Conservation (phyloP, 768 basidiomycete species). For the Calocybe cyanea region DNA sequence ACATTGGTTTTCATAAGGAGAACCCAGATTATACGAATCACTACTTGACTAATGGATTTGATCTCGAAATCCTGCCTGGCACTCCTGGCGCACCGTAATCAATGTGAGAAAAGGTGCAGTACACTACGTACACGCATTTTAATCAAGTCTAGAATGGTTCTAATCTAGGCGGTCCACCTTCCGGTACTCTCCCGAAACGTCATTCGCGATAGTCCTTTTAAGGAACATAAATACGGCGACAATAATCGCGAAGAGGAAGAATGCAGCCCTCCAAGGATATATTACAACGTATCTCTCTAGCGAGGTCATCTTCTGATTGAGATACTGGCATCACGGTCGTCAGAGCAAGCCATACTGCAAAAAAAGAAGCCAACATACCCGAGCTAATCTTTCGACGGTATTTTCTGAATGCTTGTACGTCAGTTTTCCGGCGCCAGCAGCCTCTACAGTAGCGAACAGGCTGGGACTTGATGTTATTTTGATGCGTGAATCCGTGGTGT, state of each 20-base stretch:
- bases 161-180: conserved; percentile 29
- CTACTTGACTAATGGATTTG: too few relatives aligned
- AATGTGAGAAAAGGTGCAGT: too few relatives aligned
- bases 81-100: too few relatives aligned
- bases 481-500: conserved; percentile 51
- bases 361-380: conserved; percentile 38
- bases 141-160: too few relatives aligned
- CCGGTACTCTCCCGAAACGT: conserved; percentile 21
- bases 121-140: too few relatives aligned
- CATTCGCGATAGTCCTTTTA: conserved; percentile 19
- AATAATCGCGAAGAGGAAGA: conserved; percentile 25
- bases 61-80: too few relatives aligned
- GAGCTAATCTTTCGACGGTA: conserved; percentile 58
- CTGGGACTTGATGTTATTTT: conserved; percentile 45
- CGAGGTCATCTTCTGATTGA: conserved; percentile 36
- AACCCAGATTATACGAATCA: too few relatives aligned
- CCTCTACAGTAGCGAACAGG: conserved; percentile 70
- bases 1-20: too few relatives aligned
- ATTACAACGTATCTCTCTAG: conserved; percentile 33
- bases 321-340: conserved; percentile 25
- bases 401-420: conserved; percentile 66
- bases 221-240: conserved; percentile 27
- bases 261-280: conserved; percentile 30
- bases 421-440: conserved; percentile 48
- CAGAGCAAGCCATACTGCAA: not conserved